Percentiles rank a stretch among this genome's conserved stretches.
phyloP scores from a whole-genome alignment of 1,284 basidiomycete genomes.

The Mycosarcoma mackinlayi region DNA sequence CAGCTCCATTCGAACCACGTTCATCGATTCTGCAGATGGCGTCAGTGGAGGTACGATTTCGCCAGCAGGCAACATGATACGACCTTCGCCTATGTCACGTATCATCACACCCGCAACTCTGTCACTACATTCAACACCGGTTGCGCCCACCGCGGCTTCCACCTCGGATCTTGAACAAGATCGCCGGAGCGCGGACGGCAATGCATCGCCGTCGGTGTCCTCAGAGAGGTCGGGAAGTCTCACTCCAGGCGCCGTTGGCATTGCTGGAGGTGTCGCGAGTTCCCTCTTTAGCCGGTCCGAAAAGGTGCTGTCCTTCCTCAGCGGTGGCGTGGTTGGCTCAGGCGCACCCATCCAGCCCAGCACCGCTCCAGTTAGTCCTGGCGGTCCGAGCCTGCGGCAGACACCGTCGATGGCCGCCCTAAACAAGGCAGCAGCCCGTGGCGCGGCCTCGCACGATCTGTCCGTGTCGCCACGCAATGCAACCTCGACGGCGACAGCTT shows the following conservation, averaged over 20 bases:
- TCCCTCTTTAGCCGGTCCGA: conserved; percentile 40
- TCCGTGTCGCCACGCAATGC: conserved; percentile 27
- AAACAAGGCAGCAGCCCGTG: conserved; percentile 42
- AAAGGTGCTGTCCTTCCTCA: conserved; percentile 45
- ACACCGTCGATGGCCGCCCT: conserved; percentile 41
- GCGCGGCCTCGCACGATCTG: conserved; percentile 24
- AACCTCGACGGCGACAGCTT: neutral
- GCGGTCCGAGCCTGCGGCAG: conserved; percentile 21
- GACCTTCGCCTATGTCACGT: conserved; percentile 50
- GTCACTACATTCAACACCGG: conserved; percentile 43
- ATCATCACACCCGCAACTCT: conserved; percentile 63
- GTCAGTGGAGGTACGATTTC: conserved; percentile 14
- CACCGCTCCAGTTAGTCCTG: conserved; percentile 2
- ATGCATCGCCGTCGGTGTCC: conserved; percentile 32
- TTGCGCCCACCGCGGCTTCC: conserved; percentile 12
- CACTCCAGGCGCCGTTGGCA: conserved; percentile 26
- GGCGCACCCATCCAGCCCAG: conserved; percentile 31
- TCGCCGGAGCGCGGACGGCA: conserved; percentile 14
- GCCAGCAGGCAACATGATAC: conserved; percentile 17
- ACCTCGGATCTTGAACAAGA: conserved; percentile 4
- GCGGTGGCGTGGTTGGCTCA: conserved; percentile 36
- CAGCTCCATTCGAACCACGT: conserved; percentile 63
- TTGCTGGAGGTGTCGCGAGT: conserved; percentile 28
- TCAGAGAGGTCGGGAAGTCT: conserved; percentile 35
- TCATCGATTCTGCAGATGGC: conserved; percentile 51